Evolutionary conservation across 176 grass and related monocot species (phyloP).

Genomic region (Thalia dealbata): DNA sequence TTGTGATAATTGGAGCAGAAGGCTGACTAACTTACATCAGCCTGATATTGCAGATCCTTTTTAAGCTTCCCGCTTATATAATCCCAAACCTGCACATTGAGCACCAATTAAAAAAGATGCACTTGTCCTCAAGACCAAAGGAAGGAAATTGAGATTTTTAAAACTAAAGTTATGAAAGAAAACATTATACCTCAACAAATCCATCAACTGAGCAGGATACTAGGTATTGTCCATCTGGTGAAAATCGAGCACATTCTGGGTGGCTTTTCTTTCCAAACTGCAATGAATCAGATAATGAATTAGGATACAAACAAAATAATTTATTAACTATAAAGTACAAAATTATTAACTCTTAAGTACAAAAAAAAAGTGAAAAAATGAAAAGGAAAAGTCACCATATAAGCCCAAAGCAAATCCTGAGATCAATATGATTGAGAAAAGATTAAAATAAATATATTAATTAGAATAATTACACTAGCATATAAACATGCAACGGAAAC

Average conservation of each 20-base stretch:
- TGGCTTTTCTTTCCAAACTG: slow-evolving; percentile 99
- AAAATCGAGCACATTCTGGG: slow-evolving; percentile 95
- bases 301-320: neutral
- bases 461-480: neutral
- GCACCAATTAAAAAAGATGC: slow-evolving; percentile 7
- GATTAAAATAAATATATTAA: too few relatives aligned
- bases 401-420: neutral
- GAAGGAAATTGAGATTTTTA: neutral
- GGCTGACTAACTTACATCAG: slow-evolving; percentile 50
- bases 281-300: slow-evolving; percentile 1
- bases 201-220: slow-evolving; percentile 96
- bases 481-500: neutral
- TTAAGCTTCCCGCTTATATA: slow-evolving; percentile 96
- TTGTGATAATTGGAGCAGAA: slow-evolving; percentile 7
- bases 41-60: slow-evolving; percentile 99
- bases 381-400: neutral
- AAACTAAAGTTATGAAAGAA: neutral
- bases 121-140: neutral
- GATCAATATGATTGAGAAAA: neutral
- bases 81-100: slow-evolving; percentile 79
- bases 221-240: slow-evolving; percentile 96
- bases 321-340: neutral
- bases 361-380: neutral
- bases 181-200: slow-evolving; percentile 70
- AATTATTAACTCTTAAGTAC: neutral